Conservation (phyloP, 1,139 yeast genomes). For the Nakaseomyces sp. region DNA sequence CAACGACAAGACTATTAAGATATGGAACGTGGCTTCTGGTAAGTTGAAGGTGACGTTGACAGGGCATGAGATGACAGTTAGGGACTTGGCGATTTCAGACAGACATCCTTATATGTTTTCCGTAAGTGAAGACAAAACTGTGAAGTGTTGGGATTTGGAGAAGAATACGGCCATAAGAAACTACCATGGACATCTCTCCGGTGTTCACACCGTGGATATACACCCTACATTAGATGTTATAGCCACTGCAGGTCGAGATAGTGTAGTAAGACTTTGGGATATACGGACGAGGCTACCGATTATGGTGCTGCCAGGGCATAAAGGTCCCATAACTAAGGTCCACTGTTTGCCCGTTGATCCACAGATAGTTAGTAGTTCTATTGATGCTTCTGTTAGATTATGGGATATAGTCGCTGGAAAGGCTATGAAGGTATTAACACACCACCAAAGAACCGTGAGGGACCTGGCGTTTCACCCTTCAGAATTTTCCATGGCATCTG, state of each 20-base stretch:
- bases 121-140: slow-evolving; percentile 88
- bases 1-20: slow-evolving; percentile 75
- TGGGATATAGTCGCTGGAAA: slow-evolving; percentile 78
- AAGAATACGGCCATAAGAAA: slow-evolving; percentile 72
- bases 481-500: slow-evolving; percentile 73
- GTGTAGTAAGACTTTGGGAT: slow-evolving; percentile 89
- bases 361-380: slow-evolving; percentile 73
- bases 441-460: slow-evolving; percentile 76
- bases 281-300: slow-evolving; percentile 70
- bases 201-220: slow-evolving; percentile 71
- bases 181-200: slow-evolving; percentile 90
- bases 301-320: slow-evolving; percentile 76
- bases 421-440: slow-evolving; percentile 56
- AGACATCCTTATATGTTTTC: slow-evolving; percentile 83
- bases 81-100: slow-evolving; percentile 64
- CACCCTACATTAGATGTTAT: slow-evolving; percentile 83
- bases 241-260: slow-evolving; percentile 88
- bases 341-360: slow-evolving; percentile 68
- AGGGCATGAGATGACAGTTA: slow-evolving; percentile 85
- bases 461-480: slow-evolving; percentile 61
- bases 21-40: slow-evolving; percentile 84
- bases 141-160: slow-evolving; percentile 96
- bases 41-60: slow-evolving; percentile 65
- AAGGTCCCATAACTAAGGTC: slow-evolving; percentile 63
- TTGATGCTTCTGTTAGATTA: slow-evolving; percentile 73